A percentile compares a stretch with the other conserved stretches of the same genome.
phyloP scores from a whole-genome alignment of 345 rosid species.

The Brassica carinata region DNA sequence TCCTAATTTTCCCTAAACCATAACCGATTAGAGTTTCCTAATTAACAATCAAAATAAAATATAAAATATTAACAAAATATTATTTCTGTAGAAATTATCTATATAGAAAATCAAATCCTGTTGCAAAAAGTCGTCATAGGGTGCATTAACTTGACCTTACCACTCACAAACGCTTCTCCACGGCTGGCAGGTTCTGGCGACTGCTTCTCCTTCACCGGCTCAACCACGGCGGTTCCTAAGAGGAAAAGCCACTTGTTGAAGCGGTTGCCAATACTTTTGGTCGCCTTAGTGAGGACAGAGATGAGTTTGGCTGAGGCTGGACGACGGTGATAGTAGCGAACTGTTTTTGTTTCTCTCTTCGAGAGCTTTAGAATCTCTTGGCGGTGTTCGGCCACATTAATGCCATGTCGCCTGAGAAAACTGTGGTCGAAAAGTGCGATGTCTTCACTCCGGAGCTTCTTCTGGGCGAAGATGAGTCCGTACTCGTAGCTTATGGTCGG shows the following conservation, averaged over 20 bases:
- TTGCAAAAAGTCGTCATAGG: not conserved
- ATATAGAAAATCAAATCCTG: not conserved
- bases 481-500: conserved; percentile 65
- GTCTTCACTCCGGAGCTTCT: conserved; percentile 71
- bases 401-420: conserved; percentile 76
- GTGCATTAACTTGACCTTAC: conserved; percentile 32
- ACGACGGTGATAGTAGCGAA: conserved; percentile 2
- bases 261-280: conserved; percentile 48
- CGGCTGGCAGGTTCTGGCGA: conserved; percentile 19
- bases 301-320: conserved; percentile 47
- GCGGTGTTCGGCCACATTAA: conserved; percentile 74
- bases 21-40: not conserved
- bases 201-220: conserved; percentile 45
- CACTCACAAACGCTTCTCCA: conserved; percentile 35
- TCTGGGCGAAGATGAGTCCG: conserved; percentile 58
- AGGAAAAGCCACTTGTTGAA: conserved; percentile 49
- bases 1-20: no score
- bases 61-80: not conserved
- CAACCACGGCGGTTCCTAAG: conserved; percentile 36
- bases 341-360: conserved; percentile 43
- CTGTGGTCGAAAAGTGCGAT: conserved; percentile 74
- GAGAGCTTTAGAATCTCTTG: conserved; percentile 79
- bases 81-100: not conserved
- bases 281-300: conserved; percentile 46
- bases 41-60: not conserved